A percentile compares a stretch with the other conserved stretches of the same genome.
These are phyloP conservation scores for Xylariaceae sp. DNA, from an alignment of 2,329 filamentous ascomycete species.

Conservation along the genomic window DNA sequence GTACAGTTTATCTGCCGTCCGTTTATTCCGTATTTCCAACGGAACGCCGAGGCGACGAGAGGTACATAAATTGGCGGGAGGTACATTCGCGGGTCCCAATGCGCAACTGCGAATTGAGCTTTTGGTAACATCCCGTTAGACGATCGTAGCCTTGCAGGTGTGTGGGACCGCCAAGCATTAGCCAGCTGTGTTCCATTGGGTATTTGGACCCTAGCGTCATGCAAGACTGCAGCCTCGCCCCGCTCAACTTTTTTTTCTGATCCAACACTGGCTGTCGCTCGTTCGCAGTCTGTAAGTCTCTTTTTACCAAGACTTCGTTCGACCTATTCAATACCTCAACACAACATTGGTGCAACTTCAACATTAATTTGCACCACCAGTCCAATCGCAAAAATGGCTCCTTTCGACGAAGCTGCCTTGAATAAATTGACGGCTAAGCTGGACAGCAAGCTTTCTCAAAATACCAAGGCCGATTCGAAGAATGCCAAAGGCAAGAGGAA, in stretches of 20 bases:
- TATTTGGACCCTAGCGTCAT: neutral
- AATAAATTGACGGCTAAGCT: slow-evolving; percentile 52
- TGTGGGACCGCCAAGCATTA: neutral
- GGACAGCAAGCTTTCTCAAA: slow-evolving; percentile 45
- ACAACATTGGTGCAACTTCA: neutral
- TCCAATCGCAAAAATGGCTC: slow-evolving; percentile 25
- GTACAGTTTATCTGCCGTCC: neutral
- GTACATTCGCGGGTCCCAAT: neutral
- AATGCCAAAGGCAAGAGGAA: slow-evolving; percentile 36
- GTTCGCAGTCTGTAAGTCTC: slow-evolving; percentile 3
- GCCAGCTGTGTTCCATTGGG: slow-evolving; percentile 4
- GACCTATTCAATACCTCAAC: neutral
- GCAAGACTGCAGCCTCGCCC: slow-evolving; percentile 22
- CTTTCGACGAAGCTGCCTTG: slow-evolving; percentile 48
- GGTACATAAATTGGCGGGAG: too few species aligned
- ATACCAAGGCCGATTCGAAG: slow-evolving; percentile 30
- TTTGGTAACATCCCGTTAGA: neutral
- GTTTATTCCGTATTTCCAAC: neutral
- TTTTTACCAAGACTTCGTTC: too few species aligned
- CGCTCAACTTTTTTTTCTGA: slow-evolving; percentile 27
- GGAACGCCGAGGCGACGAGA: too few species aligned
- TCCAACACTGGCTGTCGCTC: slow-evolving; percentile 11
- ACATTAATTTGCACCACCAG: neutral
- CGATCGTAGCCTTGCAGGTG: slow-evolving; percentile 6
- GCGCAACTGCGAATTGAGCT: neutral